Base-by-base conservation (phyloP, 1,284 basidiomycete genomes). In the Apiotrichum siamense region DNA sequence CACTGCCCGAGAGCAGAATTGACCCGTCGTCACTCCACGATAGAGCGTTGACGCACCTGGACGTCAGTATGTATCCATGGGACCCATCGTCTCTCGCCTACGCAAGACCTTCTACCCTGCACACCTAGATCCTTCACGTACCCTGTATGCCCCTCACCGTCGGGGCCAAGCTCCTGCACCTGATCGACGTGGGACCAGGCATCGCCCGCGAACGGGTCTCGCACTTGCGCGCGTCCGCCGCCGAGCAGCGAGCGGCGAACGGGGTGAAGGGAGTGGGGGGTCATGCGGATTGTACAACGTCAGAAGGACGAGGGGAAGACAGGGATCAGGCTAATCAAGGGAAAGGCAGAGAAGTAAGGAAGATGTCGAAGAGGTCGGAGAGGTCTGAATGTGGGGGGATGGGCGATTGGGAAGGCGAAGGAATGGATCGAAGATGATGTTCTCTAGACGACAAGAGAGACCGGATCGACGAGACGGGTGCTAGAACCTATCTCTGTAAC, bases 21-120 rank as follows among this genome's bases (percentile, higher is more conserved):
- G 83, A 78, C 1, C 89, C 90, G 55, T 85, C 81, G 48, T 78
- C 78, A 2, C 84, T 83, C 90, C 90, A 94, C 53, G 82, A 85
- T 15, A 93, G 68, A 11, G 90, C 87, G 66, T 92, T 92, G 17
- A 92, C 86, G 61, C 88, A 91, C 15, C 75, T 61, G 24, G 7
- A n/a, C n/a, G n/a, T n/a, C n/a, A n/a, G n/a, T n/a, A n/a, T n/a
- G n/a, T n/a, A n/a, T n/a, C n/a, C n/a, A n/a, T n/a, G n/a, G n/a
- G n/a, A n/a, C n/a, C n/a, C n/a, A n/a, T n/a, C n/a, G n/a, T n/a
- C n/a, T n/a, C n/a, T n/a, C n/a, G n/a, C n/a, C n/a, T n/a, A n/a
- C n/a, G n/a, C n/a, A n/a, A n/a, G n/a, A 33, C 5, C 32, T 4
- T 17, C 37, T 24, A 3, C 12, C 37, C 9, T 23, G 4, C 37